Conservation (phyloP, 2,329 filamentous ascomycete genomes). For the Penicillium sp. region DNA sequence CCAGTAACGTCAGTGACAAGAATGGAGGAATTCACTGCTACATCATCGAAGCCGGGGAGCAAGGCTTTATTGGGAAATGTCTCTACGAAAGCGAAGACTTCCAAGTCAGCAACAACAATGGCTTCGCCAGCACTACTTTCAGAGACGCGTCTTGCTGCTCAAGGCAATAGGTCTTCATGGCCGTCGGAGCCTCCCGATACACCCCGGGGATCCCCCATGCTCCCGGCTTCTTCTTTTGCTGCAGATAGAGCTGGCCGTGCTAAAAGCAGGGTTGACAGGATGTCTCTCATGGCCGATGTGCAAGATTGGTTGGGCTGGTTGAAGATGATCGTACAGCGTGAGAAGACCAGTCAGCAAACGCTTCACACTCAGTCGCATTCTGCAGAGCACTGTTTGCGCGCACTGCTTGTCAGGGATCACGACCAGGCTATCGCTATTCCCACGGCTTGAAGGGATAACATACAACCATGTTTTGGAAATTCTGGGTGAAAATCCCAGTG, state of each 20-base stretch:
- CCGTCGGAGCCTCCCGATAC: constrained; percentile 15
- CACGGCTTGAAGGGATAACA: constrained; percentile 5
- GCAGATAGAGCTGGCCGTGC: background rate
- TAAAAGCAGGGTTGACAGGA: constrained; percentile 10
- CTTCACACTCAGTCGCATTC: constrained; percentile 19
- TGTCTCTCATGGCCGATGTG: constrained; percentile 25
- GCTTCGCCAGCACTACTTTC: constrained; percentile 36
- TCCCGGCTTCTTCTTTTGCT: background rate
- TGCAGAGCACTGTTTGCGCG: constrained; percentile 34
- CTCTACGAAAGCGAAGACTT: constrained; percentile 8
- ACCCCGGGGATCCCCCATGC: constrained; percentile 4
- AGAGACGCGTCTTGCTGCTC: constrained; percentile 36
- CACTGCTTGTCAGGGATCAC: constrained; percentile 30
- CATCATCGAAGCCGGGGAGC: constrained; percentile 23
- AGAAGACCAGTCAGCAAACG: constrained; percentile 15
- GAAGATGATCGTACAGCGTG: constrained; percentile 21
- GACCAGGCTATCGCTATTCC: constrained; percentile 9
- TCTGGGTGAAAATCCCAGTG: no score
- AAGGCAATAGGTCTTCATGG: constrained; percentile 24
- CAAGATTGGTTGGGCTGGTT: constrained; percentile 35
- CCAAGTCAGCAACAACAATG: constrained; percentile 21
- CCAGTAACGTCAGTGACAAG: background rate
- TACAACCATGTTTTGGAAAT: no score
- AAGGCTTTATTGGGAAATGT: constrained; percentile 28
- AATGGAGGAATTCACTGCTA: constrained; percentile 25